Base-by-base conservation (phyloP, 257 asterid species). In the Solanum appendiculatum region DNA sequence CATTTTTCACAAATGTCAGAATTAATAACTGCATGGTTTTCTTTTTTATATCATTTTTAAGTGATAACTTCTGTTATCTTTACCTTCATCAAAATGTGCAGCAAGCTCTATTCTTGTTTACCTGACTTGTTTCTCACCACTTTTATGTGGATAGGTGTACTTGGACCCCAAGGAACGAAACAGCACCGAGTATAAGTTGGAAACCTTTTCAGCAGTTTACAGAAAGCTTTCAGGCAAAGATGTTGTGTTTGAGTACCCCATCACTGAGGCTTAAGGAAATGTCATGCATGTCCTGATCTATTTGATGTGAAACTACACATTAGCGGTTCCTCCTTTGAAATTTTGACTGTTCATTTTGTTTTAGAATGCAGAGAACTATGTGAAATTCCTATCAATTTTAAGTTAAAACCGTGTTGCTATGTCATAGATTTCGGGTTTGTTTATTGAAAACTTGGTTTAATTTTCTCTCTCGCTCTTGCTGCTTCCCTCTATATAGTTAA, bases 201-300 rank as follows among this genome's bases (percentile, higher is more conserved):
- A 90, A 83, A 91, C 92, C 11, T 91, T 90, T 64, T 86, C 90
- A 42, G 93, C 90, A 21, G 93, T 90, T 68, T 91, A 90, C 90
- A 78, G 93, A 84, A 91, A 90, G 90, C 93, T 91, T 64, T 90
- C 92, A 12, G 93, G 93, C 60, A 90, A 88, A 80, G 93, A 91
- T 86, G 93, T 91, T 9, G 90, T 91, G 88, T 91, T 91, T 80
- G 93, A 91, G 60, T 91, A 84, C 72, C 93, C 92, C n/a, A 37
- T 86, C 70, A 48, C 86, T 12, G 89, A 88, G 36, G 83, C 86
- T 29, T 88, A 37, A 87, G 48, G 6, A 29, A 48, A 81, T 58
- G 54, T 31, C 37, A 75, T 87, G 87, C 63, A 7, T 31, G 37
- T 40, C 9, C 64, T 84, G 12, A 0, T 85, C 44, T 39, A 25